These are phyloP conservation scores for Rosa hybrid DNA, from an alignment of 331 rosid species.

Conservation along the genomic window DNA sequence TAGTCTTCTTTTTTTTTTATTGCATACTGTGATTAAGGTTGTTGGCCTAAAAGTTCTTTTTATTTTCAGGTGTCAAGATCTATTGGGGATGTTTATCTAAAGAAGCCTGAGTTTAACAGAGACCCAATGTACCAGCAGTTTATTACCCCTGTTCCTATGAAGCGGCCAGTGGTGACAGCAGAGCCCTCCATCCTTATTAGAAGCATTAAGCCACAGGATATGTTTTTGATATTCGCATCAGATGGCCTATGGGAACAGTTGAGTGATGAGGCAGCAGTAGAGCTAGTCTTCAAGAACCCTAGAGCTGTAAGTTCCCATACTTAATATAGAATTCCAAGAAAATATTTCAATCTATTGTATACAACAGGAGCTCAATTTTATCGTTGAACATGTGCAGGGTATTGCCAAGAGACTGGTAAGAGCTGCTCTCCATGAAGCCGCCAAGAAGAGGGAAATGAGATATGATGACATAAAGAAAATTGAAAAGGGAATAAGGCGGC, in stretches of 20 bases:
- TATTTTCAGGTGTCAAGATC: conserved; percentile 86
- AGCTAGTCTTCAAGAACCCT: conserved; percentile 78
- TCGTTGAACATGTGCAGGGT: conserved; percentile 54
- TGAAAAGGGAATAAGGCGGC: conserved; percentile 79
- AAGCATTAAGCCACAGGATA: conserved; percentile 69
- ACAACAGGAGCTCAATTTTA: background rate
- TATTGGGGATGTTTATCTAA: conserved; percentile 83
- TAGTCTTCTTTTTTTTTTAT: background rate
- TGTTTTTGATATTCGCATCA: conserved; percentile 91
- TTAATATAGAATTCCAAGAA: background rate
- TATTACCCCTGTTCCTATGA: conserved; percentile 66
- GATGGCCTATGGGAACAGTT: conserved; percentile 99
- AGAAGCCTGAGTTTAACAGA: conserved; percentile 73
- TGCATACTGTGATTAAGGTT: conserved; percentile 12
- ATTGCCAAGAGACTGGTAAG: conserved; percentile 90
- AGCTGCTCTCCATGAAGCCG: conserved; percentile 81
- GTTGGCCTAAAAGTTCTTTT: background rate
- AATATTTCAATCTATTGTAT: background rate
- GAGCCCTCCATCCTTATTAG: conserved; percentile 79
- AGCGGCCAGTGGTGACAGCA: conserved; percentile 84
- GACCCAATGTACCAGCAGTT: conserved; percentile 71
- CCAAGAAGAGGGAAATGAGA: conserved; percentile 91
- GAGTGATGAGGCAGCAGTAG: conserved; percentile 82
- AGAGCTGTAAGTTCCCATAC: conserved; percentile 71
- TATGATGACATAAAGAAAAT: conserved; percentile 82